Base-by-base conservation (phyloP, 306 rosid genomes). In the Pterocarpus macrocarpus region DNA sequence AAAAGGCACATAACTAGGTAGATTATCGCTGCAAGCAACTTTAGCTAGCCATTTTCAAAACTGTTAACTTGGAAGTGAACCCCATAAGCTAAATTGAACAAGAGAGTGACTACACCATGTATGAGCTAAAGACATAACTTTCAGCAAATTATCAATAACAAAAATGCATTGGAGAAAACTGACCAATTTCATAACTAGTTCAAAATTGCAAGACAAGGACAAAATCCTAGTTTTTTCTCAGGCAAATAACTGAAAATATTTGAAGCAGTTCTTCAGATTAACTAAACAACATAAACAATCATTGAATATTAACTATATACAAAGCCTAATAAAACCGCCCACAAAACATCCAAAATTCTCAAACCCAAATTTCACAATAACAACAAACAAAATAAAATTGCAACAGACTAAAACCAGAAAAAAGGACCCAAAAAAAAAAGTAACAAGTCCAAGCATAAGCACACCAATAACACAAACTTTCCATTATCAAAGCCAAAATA, bases 151-250 rank as follows among this genome's bases (percentile, higher is more conserved):
- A 41, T 2, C 35, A 56, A 38, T 41, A 67, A 12, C 15, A 59
- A 80, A 69, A 44, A 32, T 22, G 12, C 64, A n/a, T 8, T 5
- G 13, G 36, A 66, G 11, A 16, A 38, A 8, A 68, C 43, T 50
- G 65, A 28, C 36, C 58, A 67, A 55, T n/a, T 76, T 62, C 49
- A 33, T 71, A 55, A 61, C 13, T 33, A 47, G 70, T 28, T 47
- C 33, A 30, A 50, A 36, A 47, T 1, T 52, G 38, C 44, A 66
- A 11, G 36, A 35, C n/a, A 33, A 9, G 69, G 47, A 61, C 52
- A 17, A 85, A 74, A 68, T 58, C 69, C 84, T 39, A 55, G 13
- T 52, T 74, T 49, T 68, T 35, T 28, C 72, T 30, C 4, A 49
- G 50, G 17, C 15, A 73, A 15, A 72, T 28, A 17, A 15, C 16